phyloP scores from a whole-genome alignment of 2,329 filamentous ascomycete genomes.

The Fusarium sp. region DNA sequence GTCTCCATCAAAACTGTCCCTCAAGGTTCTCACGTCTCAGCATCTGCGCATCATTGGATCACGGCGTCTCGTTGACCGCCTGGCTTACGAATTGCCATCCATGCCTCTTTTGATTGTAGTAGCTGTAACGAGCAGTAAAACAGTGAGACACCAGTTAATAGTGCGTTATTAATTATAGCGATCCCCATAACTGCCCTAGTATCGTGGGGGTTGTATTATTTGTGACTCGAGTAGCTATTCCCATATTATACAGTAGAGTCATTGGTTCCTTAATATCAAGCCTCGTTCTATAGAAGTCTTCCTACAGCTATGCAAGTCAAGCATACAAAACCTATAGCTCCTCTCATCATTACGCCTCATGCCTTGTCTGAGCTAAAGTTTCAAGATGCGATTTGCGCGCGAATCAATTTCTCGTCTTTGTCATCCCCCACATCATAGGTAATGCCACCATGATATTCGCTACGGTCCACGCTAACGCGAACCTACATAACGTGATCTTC shows the following conservation, averaged over 20 bases:
- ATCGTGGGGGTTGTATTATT: background rate
- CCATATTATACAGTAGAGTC: background rate
- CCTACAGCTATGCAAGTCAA: background rate
- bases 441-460: background rate
- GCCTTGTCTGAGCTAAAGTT: background rate
- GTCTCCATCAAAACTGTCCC: slow-evolving; percentile 31
- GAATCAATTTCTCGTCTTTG: slow-evolving; percentile 34
- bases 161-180: background rate
- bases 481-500: background rate
- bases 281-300: background rate
- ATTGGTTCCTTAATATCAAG: background rate
- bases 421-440: slow-evolving; percentile 17
- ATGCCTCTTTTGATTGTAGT: background rate
- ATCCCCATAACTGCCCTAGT: background rate
- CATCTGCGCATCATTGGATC: slow-evolving; percentile 28
- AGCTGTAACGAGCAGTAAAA: background rate
- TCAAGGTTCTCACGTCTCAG: slow-evolving; percentile 41
- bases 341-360: slow-evolving; percentile 6
- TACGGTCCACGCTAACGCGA: background rate
- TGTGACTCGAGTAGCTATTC: background rate
- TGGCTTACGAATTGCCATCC: slow-evolving; percentile 23
- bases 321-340: background rate
- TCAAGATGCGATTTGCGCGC: slow-evolving; percentile 3
- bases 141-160: slow-evolving; percentile 2
- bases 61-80: slow-evolving; percentile 23